Evolutionary conservation across 148 eudicot species (phyloP), one percentile per base, ranked within the genome.

Genomic region (Rhododendron williamsianum): DNA sequence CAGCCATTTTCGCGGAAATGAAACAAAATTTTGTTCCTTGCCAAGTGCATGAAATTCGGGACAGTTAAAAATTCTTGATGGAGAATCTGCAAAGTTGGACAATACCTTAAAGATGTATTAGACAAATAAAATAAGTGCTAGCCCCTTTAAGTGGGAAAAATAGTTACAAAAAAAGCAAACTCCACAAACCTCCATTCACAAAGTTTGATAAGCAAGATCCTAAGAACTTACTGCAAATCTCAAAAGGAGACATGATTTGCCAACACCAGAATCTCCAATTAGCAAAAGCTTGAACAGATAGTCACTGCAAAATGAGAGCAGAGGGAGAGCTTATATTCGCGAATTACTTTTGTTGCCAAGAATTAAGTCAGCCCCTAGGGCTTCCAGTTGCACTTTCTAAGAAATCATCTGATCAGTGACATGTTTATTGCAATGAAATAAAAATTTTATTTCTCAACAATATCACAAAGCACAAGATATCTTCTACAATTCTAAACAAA

Each of bases 261-360:
- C 86, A 63, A 86, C 88, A 30, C 88, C 88, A 27, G 88, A 86
- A 86, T 86, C 88, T 82, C 88, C 88, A 83, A 86, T 86, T 16
- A 87, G 86, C 81, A 87, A 83, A 49, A 87, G 88, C 80, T 87
- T 87, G 86, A 87, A 87, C 43, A 87, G 83, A 71, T 87, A 87
- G 46, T 87, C 89, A 30, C 89, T 87, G 86, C 81, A 72, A 80
- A 76, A 71, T 71, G 33, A 83, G 35, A 82, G 25, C 7, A 65
- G 4, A 45, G 49, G 63, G 69, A 58, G 18, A n/a, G 33, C 45
- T 16, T 11, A 25, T 63, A 27, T 83, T 69, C 1, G 7, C 9
- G 13, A 18, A 78, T 46, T 78, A 46, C 56, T 46, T 77, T 38
- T 76, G 80, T 3, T 19, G 49, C 23, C 10, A 18, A 38, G 25